Evolutionary conservation across 1,284 basidiomycete genomes (phyloP).

Genomic region (Boletus smithii): DNA sequence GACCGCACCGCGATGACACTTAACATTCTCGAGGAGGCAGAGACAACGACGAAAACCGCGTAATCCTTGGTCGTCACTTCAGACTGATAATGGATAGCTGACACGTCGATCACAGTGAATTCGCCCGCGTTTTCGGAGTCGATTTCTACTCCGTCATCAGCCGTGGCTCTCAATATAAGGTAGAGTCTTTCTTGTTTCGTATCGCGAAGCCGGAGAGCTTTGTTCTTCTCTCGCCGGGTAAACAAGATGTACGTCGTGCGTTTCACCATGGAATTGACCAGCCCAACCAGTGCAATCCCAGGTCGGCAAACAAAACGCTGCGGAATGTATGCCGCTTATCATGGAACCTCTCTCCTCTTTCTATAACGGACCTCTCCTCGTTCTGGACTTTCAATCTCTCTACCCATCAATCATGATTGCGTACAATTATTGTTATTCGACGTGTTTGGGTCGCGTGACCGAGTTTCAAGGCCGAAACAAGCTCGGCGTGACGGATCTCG

Average conservation of each 20-base stretch:
- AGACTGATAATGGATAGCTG: neutral
- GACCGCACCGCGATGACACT: slow-evolving; percentile 65
- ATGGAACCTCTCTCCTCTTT: slow-evolving; percentile 94
- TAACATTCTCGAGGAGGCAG: slow-evolving; percentile 76
- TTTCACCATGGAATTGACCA: neutral
- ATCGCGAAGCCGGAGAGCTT: slow-evolving; percentile 97
- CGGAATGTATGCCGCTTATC: slow-evolving; percentile 91
- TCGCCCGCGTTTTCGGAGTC: slow-evolving; percentile 94
- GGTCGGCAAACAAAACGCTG: slow-evolving; percentile 96
- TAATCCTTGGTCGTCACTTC: slow-evolving; percentile 37
- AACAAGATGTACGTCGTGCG: slow-evolving; percentile 62
- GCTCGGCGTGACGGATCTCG: slow-evolving; percentile 81
- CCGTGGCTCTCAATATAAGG: slow-evolving; percentile 96
- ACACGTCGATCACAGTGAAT: slow-evolving; percentile 60
- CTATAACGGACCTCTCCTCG: slow-evolving; percentile 84
- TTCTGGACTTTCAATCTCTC: slow-evolving; percentile 90
- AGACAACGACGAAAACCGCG: slow-evolving; percentile 87
- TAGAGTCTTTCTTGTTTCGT: slow-evolving; percentile 97
- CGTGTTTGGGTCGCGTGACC: slow-evolving; percentile 86
- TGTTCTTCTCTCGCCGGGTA: slow-evolving; percentile 83
- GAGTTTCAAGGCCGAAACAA: slow-evolving; percentile 87
- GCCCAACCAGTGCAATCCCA: slow-evolving; percentile 30
- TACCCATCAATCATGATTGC: slow-evolving; percentile 99
- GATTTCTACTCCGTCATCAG: slow-evolving; percentile 96
- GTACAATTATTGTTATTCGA: slow-evolving; percentile 97